phyloP scores from a whole-genome alignment of 352 stramenopile species.

The Phytophthora hibernalis region DNA sequence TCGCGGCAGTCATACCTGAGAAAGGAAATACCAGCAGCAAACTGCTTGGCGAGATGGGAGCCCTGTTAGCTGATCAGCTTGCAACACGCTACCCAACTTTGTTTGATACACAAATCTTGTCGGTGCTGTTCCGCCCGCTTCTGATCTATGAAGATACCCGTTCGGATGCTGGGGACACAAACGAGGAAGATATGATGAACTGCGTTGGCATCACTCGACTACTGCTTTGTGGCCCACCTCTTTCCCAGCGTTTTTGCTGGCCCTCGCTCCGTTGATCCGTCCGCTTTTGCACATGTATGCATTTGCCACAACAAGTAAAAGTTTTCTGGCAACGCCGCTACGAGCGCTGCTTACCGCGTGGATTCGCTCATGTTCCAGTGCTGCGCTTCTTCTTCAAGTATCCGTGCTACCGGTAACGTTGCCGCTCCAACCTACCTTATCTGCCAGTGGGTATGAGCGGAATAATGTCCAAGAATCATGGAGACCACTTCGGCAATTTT shows the following conservation, averaged over 20 bases:
- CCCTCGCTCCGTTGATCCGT: conserved; percentile 56
- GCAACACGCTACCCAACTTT: conserved; percentile 44
- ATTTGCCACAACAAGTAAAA: conserved; percentile 76
- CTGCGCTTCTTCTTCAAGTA: conserved; percentile 59
- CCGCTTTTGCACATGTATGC: conserved; percentile 77
- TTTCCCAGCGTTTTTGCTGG: conserved; percentile 59
- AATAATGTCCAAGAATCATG: conserved; percentile 35
- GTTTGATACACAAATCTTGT: conserved; percentile 67
- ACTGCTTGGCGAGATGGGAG: conserved; percentile 74
- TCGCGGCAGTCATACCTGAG: conserved; percentile 44
- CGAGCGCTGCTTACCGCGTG: conserved; percentile 38
- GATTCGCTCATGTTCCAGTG: conserved; percentile 55
- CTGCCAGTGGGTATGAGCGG: conserved; percentile 40
- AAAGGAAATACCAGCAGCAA: conserved; percentile 66
- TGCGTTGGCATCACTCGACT: conserved; percentile 62
- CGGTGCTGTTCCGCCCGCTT: conserved; percentile 62
- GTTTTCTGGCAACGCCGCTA: conserved; percentile 45
- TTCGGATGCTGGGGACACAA: conserved; percentile 18
- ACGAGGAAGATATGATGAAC: conserved; percentile 57
- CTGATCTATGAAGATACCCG: conserved; percentile 63
- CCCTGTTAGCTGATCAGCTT: conserved; percentile 68
- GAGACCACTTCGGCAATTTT: conserved; percentile 60
- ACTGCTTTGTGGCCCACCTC: conserved; percentile 73
- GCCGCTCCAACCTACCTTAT: conserved; percentile 41
- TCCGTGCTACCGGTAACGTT: conserved; percentile 58